These are phyloP conservation scores for Melampsora larici-populina DNA, from an alignment of 1,284 basidiomycete genomes.

Conservation along the genomic window DNA sequence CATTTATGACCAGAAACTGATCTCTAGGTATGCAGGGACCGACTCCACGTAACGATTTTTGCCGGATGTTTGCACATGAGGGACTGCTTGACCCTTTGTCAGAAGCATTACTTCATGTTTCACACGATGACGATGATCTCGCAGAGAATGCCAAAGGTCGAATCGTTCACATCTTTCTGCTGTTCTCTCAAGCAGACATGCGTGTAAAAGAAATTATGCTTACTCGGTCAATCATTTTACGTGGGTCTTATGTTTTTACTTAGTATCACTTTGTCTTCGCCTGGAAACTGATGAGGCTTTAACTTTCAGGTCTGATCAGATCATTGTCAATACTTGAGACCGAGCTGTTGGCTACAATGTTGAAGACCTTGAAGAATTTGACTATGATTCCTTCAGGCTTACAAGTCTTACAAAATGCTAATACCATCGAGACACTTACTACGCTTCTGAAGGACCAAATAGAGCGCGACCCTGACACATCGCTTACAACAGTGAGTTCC, in stretches of 20 bases:
- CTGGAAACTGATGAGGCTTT: slow-evolving; percentile 12
- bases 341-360: slow-evolving; percentile 77
- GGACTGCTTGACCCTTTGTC: slow-evolving; percentile 89
- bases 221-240: slow-evolving; percentile 78
- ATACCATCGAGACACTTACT: slow-evolving; percentile 85
- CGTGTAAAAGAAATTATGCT: slow-evolving; percentile 87
- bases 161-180: slow-evolving; percentile 82
- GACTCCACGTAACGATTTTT: slow-evolving; percentile 95
- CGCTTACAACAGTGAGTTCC: slow-evolving; percentile 70
- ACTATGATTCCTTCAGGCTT: slow-evolving; percentile 86
- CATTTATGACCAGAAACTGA: too few relatives aligned
- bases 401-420: slow-evolving; percentile 91
- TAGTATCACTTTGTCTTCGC: slow-evolving; percentile 35
- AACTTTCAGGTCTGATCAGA: slow-evolving; percentile 70
- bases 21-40: slow-evolving; percentile 64
- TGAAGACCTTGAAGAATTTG: slow-evolving; percentile 92
- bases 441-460: slow-evolving; percentile 76
- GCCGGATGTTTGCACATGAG: slow-evolving; percentile 94
- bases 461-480: slow-evolving; percentile 58
- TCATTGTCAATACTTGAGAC: slow-evolving; percentile 75
- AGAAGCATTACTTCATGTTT: slow-evolving; percentile 79
- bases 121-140: slow-evolving; percentile 67
- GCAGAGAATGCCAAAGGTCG: slow-evolving; percentile 69
- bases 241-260: slow-evolving; percentile 59
- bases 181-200: slow-evolving; percentile 90